Evolutionary conservation across 106 monocot genomes (phyloP), one percentile per base, ranked within the genome.

Genomic region (Acorus calamus): DNA sequence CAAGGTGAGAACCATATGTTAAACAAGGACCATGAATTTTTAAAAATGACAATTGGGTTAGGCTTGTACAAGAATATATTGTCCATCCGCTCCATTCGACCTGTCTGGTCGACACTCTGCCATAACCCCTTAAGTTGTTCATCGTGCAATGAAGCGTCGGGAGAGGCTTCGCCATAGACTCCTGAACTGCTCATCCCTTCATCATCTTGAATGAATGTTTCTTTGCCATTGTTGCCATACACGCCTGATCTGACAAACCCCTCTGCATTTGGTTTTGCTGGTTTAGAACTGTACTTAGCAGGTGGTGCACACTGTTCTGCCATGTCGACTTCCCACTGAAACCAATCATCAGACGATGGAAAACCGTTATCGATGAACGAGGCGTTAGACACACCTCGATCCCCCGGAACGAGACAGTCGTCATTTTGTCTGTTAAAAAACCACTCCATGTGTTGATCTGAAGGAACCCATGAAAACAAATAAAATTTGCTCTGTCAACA

Each of bases 61-160:
- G 55, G 68, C 57, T 67, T 73, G 67, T 67, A 73, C 78, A 78
- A 62, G 78, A 73, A 73, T 64, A 67, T 78, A 47, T 73, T 63
- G 60, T 78, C 68, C 8, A 64, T 48, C 44, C 65, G 63, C 73
- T 73, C 69, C 73, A 69, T 44, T 28, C 28, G 28, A 28, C 28
- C 28, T 28, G 28, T 28, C 28, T 28, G 28, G 28, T 28, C 28
- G 28, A 28, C 28, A 28, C 28, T 28, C 28, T 28, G 28, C 28
- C 28, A 28, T 28, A 28, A 28, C 28, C 28, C 28, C 28, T 28
- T 28, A 28, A 28, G 63, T 49, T 69, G 47, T 66, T 51, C 50
- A 44, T 56, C 68, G 59, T 69, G 47, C 43, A 67, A 63, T 7
- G 68, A 73, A 51, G 60, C 63, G 51, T 74, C 69, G 2, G 59